Percentiles rank a stretch among this genome's conserved stretches.
Evolutionary conservation across 2,329 filamentous ascomycete genomes (phyloP).

Genomic region (Monilinia fructigena): DNA sequence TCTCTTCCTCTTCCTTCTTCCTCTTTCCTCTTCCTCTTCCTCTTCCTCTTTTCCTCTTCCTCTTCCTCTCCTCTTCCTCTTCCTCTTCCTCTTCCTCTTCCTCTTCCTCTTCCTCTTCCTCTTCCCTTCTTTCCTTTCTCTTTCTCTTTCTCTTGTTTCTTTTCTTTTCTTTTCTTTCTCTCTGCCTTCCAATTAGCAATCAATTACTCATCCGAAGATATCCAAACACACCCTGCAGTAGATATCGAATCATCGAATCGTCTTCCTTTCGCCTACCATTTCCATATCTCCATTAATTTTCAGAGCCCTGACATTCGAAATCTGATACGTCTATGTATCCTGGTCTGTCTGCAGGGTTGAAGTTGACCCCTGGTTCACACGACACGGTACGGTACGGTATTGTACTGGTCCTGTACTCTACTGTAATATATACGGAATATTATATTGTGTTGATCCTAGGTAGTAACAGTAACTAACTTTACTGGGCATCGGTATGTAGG

Average conservation of each 20-base stretch:
- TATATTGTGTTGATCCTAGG: no score
- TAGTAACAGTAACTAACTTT: no score
- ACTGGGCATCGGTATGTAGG: not conserved
- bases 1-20: not conserved
- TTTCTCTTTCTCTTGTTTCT: not conserved
- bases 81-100: not conserved
- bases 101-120: no score
- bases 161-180: not conserved
- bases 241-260: not conserved
- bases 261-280: not conserved
- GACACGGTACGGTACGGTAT: not conserved
- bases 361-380: constrained; percentile 1
- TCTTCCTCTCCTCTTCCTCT: not conserved
- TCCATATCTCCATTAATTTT: constrained; percentile 6
- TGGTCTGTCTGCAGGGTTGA: not conserved
- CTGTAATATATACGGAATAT: no score
- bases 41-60: not conserved
- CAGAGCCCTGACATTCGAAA: not conserved
- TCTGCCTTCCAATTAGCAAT: not conserved
- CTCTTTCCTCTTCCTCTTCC: no score
- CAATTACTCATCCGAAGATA: not conserved
- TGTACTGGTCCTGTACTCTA: not conserved
- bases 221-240: no score
- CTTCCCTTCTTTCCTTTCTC: not conserved
- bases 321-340: constrained; percentile 7